Base-by-base conservation (phyloP, 352 stramenopile species). In the Globisporangium lucens region DNA sequence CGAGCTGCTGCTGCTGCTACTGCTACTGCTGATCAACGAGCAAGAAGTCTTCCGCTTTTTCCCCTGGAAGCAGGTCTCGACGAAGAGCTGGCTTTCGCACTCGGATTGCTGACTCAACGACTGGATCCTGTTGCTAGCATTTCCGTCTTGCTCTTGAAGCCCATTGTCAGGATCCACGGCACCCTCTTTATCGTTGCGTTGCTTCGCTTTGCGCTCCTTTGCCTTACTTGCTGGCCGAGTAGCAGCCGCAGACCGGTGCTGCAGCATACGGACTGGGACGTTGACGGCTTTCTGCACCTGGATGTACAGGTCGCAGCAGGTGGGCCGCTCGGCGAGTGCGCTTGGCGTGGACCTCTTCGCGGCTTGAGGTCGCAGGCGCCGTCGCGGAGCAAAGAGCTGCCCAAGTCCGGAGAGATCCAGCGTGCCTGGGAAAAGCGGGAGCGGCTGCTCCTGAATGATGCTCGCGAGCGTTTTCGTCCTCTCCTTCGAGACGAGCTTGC, bases 51-150 rank as follows among this genome's bases (percentile, higher is more conserved):
- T 76, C 22, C 85, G 77, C n/a, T 76, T 86, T 27, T 81, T 81
- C 2, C 86, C 88, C 59, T 97, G 89, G 61, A 98, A 97, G 22
- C 63, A 79, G 22, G 96, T 75, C 64, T 97, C 85, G 24, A 97
- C 85, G 70, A 97, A 85, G 46, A 94, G 63, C 30, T 89, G 73
- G 63, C 79, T 85, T 58, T 83, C 79, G 24, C 43, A 51, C 9
- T 53, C 17, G 0, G 17, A 29, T 38, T 65, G 22, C 46, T 65
- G 57, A 22, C 41, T 30, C 7, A 63, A 1, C 33, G 53, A 15
- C 9, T 29, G 55, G 8, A 51, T 17, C 0, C 12, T 27, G 51
- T 56, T 61, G 12, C 24, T 36, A 7, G 15, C 3, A 13, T 36
- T 12, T 1, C 30, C 53, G 20, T 56, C 56, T 4, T 67, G 35